Conservation (phyloP, 1,284 basidiomycete genomes). For the Rhodotorula sp. region DNA sequence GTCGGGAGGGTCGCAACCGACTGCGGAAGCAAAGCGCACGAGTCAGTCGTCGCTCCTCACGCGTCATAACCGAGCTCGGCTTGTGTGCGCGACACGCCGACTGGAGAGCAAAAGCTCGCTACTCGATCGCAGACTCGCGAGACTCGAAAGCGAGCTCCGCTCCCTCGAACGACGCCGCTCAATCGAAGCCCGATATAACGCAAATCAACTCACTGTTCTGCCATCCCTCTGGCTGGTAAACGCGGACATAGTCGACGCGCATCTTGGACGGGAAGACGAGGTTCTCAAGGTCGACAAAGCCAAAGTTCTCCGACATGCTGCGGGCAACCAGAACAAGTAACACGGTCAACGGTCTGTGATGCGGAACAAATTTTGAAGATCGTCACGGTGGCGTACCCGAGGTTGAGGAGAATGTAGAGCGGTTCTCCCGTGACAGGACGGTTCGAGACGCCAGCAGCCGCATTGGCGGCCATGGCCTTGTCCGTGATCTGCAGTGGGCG, state of each 20-base stretch:
- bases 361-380: not conserved
- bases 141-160: too few species aligned
- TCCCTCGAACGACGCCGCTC: too few species aligned
- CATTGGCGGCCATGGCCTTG: conserved; percentile 67
- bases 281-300: conserved; percentile 19
- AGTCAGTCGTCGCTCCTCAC: not conserved
- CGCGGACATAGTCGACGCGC: conserved; percentile 37
- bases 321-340: not conserved
- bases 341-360: too few species aligned
- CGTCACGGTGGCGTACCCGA: not conserved
- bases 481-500: conserved; percentile 57
- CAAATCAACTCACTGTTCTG: not conserved
- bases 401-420: conserved; percentile 30
- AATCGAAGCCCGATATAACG: too few species aligned
- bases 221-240: conserved; percentile 18
- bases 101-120: too few species aligned
- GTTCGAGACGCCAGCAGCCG: conserved; percentile 62
- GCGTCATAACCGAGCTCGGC: not conserved
- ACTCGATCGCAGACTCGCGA: too few species aligned
- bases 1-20: conserved; percentile 25
- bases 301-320: conserved; percentile 16
- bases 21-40: not conserved
- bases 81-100: too few species aligned
- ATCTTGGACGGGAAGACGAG: conserved; percentile 29
- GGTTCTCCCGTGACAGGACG: conserved; percentile 66